Evolutionary conservation across 192 early-diverging fungal species (phyloP).

Genomic region (Linnemannia hyalina): DNA sequence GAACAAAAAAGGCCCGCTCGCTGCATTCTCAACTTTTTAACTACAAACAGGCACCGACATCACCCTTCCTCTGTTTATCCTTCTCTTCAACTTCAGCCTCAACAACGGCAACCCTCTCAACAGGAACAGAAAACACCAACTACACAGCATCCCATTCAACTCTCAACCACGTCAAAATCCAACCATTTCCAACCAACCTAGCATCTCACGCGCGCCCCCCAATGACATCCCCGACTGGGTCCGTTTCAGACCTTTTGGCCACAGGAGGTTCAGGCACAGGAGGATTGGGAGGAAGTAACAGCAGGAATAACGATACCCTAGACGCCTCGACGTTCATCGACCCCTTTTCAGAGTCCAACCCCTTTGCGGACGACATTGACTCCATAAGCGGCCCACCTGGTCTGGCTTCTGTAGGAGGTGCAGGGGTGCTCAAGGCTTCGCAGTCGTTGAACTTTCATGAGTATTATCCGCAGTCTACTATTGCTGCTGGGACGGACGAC

Average conservation of each 20-base stretch:
- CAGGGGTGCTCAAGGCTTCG: constrained; percentile 1
- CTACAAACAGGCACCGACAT: not conserved
- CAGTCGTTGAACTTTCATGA: constrained; percentile 45
- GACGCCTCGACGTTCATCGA: constrained; percentile 52
- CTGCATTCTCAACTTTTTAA: not conserved
- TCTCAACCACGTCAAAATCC: too few relatives aligned
- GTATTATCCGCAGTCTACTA: constrained; percentile 46
- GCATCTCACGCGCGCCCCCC: not conserved
- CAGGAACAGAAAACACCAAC: too few relatives aligned
- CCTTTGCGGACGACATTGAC: constrained; percentile 40
- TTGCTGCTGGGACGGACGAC: not conserved
- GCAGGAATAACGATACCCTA: not conserved
- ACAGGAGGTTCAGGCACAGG: constrained; percentile 9
- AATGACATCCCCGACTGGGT: constrained; percentile 43
- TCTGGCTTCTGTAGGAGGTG: not conserved
- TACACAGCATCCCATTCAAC: too few relatives aligned
- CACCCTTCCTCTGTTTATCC: not conserved
- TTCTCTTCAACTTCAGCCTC: too few relatives aligned
- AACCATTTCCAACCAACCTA: not conserved
- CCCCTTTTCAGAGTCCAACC: constrained; percentile 54
- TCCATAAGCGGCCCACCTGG: constrained; percentile 1
- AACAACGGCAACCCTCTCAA: too few relatives aligned
- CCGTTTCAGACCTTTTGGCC: constrained; percentile 46
- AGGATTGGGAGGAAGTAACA: not conserved
- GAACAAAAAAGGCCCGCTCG: not conserved